Percentiles rank a stretch among this genome's conserved stretches.
Evolutionary conservation across 2,329 filamentous ascomycete species (phyloP).

Genomic region (Epichloe sp.): DNA sequence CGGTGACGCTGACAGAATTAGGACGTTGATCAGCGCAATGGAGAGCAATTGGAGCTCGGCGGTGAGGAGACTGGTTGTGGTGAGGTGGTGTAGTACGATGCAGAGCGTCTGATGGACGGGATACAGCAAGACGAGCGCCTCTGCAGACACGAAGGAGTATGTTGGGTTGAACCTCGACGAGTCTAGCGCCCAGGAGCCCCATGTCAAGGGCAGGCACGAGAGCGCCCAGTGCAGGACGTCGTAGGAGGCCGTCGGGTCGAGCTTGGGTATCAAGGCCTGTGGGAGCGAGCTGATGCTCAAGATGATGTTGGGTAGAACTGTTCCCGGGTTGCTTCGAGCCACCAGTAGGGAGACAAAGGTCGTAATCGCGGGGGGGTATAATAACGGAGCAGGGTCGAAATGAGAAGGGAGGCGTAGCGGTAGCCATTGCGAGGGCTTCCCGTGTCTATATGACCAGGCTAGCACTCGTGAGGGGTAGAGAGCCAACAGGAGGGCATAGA

Average conservation of each 20-base stretch:
- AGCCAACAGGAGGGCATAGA: slow-evolving; percentile 28
- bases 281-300: slow-evolving; percentile 69
- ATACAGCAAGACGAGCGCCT: slow-evolving; percentile 55
- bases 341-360: slow-evolving; percentile 66
- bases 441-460: slow-evolving; percentile 31
- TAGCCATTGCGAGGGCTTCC: slow-evolving; percentile 23
- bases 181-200: slow-evolving; percentile 11
- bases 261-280: slow-evolving; percentile 54
- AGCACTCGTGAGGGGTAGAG: slow-evolving; percentile 50
- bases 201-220: slow-evolving; percentile 52
- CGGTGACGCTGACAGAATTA: slow-evolving; percentile 65
- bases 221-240: slow-evolving; percentile 68
- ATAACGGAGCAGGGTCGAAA: slow-evolving; percentile 86
- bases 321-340: slow-evolving; percentile 43
- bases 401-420: slow-evolving; percentile 49
- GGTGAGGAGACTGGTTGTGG: slow-evolving; percentile 75
- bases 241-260: slow-evolving; percentile 40
- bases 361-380: slow-evolving; percentile 80
- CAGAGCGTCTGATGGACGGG: slow-evolving; percentile 72
- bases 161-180: slow-evolving; percentile 26
- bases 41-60: slow-evolving; percentile 84
- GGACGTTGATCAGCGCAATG: slow-evolving; percentile 65
- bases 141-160: slow-evolving; percentile 27
- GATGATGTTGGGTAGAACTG: slow-evolving; percentile 68
- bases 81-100: slow-evolving; percentile 62